A percentile compares a stretch with the other conserved stretches of the same genome.
Conservation (phyloP, 306 rosid genomes). For the peach (Prunus persica) region DNA sequence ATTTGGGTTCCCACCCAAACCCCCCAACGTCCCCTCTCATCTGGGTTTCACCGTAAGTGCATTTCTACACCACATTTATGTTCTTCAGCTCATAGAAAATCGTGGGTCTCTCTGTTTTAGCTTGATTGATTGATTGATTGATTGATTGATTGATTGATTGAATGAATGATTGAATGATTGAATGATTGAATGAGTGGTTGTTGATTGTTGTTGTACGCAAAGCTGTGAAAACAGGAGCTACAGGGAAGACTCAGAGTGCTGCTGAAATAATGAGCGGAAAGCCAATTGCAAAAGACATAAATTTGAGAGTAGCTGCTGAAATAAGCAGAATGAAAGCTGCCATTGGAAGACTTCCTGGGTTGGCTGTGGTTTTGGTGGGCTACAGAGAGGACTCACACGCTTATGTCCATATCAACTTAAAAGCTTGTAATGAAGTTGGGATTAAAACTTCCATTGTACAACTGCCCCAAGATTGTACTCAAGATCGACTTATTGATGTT, state of each 20-base stretch:
- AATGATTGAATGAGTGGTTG: background rate
- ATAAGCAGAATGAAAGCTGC: constrained; percentile 37
- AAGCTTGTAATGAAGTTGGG: constrained; percentile 55
- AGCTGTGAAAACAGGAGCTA: constrained; percentile 8
- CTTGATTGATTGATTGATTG: background rate
- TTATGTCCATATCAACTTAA: constrained; percentile 41
- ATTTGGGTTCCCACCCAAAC: constrained; percentile 24
- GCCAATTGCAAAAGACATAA: constrained; percentile 35
- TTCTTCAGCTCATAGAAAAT: background rate
- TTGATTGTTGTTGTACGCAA: background rate
- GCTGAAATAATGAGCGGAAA: constrained; percentile 41
- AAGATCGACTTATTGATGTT: constrained; percentile 40
- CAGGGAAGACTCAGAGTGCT: constrained; percentile 14
- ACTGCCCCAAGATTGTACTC: constrained; percentile 43
- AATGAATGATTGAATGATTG: background rate
- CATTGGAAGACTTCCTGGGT: constrained; percentile 40
- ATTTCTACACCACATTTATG: background rate
- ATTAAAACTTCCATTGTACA: constrained; percentile 35
- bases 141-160: background rate
- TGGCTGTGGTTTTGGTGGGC: constrained; percentile 54
- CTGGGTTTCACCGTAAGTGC: background rate
- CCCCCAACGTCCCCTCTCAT: constrained; percentile 19
- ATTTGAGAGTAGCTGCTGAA: constrained; percentile 34
- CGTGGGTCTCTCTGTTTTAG: constrained; percentile 3
- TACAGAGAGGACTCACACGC: constrained; percentile 48